Percentiles rank a stretch among this genome's conserved stretches.
Conservation (phyloP, 2,329 filamentous ascomycete species). For the Zymoseptoria pseudotritici region DNA sequence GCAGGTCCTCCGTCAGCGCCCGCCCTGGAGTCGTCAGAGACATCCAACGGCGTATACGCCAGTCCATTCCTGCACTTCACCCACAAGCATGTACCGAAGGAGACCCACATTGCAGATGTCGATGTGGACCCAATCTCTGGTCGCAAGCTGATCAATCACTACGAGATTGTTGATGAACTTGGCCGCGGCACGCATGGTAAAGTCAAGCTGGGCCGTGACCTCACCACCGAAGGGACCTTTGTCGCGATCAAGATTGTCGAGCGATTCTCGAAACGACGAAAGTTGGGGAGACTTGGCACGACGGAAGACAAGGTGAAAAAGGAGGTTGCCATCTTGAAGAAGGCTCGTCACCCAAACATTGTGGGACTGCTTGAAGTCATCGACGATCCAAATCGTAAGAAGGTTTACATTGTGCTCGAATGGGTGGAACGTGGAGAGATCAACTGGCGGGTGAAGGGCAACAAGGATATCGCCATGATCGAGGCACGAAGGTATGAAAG, state of each 20-base stretch:
- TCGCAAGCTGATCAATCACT: conserved; percentile 94
- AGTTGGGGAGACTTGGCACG: conserved; percentile 68
- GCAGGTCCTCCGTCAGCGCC: conserved; percentile 23
- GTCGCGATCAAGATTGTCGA: conserved; percentile 99
- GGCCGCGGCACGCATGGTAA: conserved; percentile 95
- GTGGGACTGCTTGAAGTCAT: conserved; percentile 95
- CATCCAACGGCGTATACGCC: conserved; percentile 36
- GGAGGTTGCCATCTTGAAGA: conserved; percentile 97
- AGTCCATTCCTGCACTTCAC: conserved; percentile 45
- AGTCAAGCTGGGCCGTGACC: conserved; percentile 85
- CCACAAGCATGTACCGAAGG: conserved; percentile 44
- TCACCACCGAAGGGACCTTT: conserved; percentile 56
- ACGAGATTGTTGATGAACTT: conserved; percentile 93
- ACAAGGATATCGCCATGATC: conserved; percentile 72
- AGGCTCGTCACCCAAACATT: conserved; percentile 94
- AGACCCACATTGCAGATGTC: conserved; percentile 81
- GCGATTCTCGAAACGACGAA: conserved; percentile 84
- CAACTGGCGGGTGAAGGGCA: conserved; percentile 82
- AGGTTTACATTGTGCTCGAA: conserved; percentile 96
- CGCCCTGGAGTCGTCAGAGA: conserved; percentile 27
- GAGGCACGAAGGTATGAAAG: conserved; percentile 75
- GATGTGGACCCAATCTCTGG: conserved; percentile 84
- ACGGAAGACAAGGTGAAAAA: conserved; percentile 79
- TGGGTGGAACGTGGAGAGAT: conserved; percentile 93
- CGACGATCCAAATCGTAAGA: conserved; percentile 90